phyloP scores from a whole-genome alignment of 202 grass and related monocot genomes.

The Schoenoplectus tabernaemontani region DNA sequence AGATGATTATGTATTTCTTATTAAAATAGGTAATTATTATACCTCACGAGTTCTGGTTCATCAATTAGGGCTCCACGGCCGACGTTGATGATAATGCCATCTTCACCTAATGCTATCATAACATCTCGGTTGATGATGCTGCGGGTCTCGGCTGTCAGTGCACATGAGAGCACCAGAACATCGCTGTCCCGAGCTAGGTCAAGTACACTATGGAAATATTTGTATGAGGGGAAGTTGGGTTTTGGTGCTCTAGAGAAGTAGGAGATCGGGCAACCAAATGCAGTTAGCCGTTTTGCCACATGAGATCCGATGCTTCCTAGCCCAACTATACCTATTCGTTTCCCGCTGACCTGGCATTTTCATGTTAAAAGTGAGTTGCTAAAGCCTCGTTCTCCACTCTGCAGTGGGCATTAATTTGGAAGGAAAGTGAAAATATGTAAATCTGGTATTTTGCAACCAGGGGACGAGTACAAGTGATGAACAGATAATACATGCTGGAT shows the following conservation, averaged over 20 bases:
- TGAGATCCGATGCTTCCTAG: conserved; percentile 47
- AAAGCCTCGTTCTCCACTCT: not conserved
- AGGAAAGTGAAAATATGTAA: not conserved
- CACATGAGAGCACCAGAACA: conserved; percentile 43
- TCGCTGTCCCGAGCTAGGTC: conserved; percentile 41
- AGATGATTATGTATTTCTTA: not conserved
- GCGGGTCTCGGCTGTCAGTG: conserved; percentile 47
- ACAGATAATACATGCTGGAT: not conserved
- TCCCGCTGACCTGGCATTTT: conserved; percentile 43
- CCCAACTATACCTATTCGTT: conserved; percentile 56
- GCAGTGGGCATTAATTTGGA: not conserved
- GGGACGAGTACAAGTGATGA: not conserved
- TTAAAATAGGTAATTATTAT: not conserved
- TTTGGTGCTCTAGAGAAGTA: conserved; percentile 45
- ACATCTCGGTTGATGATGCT: conserved; percentile 36
- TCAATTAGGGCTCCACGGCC: conserved; percentile 53
- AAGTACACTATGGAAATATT: conserved; percentile 6
- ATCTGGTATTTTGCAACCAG: not conserved
- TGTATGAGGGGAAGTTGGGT: conserved; percentile 28
- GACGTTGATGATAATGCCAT: conserved; percentile 57
- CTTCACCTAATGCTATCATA: conserved; percentile 42
- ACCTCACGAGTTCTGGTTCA: conserved; percentile 54
- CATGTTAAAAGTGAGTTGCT: not conserved
- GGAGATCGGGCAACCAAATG: conserved; percentile 40
- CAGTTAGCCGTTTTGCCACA: conserved; percentile 36